phyloP scores from a whole-genome alignment of 305 asterid genomes.

The Stenogyne calaminthoides region DNA sequence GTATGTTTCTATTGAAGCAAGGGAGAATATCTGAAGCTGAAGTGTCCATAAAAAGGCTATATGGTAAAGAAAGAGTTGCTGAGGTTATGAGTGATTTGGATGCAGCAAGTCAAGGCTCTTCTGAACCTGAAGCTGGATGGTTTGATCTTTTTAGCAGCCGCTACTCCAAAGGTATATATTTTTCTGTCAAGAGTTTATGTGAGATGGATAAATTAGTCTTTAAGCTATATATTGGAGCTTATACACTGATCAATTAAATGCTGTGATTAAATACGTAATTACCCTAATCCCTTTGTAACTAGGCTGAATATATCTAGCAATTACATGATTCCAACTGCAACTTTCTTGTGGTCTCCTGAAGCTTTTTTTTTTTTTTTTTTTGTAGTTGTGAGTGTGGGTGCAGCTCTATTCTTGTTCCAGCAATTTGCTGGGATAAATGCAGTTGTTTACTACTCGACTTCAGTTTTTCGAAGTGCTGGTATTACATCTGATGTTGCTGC shows the following conservation, averaged over 20 bases:
- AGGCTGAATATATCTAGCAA: not conserved
- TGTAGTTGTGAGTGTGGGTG: constrained; percentile 96
- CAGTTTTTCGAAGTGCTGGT: constrained; percentile 95
- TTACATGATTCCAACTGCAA: constrained; percentile 4
- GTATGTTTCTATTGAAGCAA: constrained; percentile 59
- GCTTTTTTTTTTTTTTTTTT: constrained; percentile 5
- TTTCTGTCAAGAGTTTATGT: too few species aligned
- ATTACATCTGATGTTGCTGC: constrained; percentile 92
- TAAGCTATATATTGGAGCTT: too few species aligned
- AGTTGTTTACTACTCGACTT: constrained; percentile 86
- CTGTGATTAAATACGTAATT: not conserved
- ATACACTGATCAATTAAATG: not conserved
- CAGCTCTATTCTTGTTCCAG: constrained; percentile 82
- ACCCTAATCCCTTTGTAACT: not conserved
- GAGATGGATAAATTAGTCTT: too few species aligned
- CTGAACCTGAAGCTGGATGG: constrained; percentile 97
- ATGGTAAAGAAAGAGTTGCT: constrained; percentile 83
- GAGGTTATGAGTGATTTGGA: constrained; percentile 82
- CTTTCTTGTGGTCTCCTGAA: not conserved
- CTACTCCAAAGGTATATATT: constrained; percentile 66
- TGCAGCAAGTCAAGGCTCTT: constrained; percentile 69
- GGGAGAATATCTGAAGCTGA: constrained; percentile 80
- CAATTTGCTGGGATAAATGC: constrained; percentile 97
- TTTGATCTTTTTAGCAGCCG: constrained; percentile 91
- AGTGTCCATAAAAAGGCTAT: constrained; percentile 66